phyloP scores from a whole-genome alignment of 345 rosid genomes.

The Mangifera indica region DNA sequence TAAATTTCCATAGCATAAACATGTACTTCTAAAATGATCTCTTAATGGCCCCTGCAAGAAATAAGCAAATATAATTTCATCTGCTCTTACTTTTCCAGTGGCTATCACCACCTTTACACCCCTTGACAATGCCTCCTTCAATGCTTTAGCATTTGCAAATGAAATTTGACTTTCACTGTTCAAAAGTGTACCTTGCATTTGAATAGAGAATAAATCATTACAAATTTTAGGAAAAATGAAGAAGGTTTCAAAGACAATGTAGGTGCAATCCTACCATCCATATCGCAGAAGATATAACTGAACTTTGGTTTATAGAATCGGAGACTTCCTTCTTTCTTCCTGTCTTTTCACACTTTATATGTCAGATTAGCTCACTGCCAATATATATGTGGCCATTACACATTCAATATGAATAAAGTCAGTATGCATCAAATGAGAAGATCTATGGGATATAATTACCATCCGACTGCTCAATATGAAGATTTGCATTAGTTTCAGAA shows the following conservation, averaged over 20 bases:
- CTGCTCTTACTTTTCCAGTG: conserved; percentile 74
- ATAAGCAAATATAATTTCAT: conserved; percentile 1
- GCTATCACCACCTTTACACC: conserved; percentile 93
- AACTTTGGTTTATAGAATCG: conserved; percentile 87
- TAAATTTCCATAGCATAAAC: conserved; percentile 11
- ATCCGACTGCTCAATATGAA: conserved; percentile 43
- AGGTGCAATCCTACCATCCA: conserved; percentile 74
- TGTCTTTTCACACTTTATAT: conserved; percentile 63
- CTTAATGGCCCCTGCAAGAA: conserved; percentile 11
- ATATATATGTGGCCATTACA: conserved; percentile 13
- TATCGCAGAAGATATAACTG: conserved; percentile 93
- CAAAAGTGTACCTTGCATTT: conserved; percentile 67
- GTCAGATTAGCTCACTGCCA: conserved; percentile 36
- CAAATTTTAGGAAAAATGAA: conserved; percentile 18
- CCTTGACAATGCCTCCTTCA: conserved; percentile 79
- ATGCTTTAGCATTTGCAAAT: conserved; percentile 62
- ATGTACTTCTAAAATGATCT: background rate
- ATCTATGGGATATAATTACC: conserved; percentile 41
- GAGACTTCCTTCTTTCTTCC: conserved; percentile 81
- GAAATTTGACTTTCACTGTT: conserved; percentile 78
- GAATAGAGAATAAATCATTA: conserved; percentile 21
- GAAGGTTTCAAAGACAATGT: conserved; percentile 16
- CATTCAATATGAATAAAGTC: conserved; percentile 17
- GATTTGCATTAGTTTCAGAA: conserved; percentile 35
- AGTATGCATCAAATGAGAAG: conserved; percentile 10